Percentiles rank a stretch among this genome's conserved stretches.
These are phyloP conservation scores for Alternaria novae-zelandiae DNA, from an alignment of 2,329 filamentous ascomycete genomes.

Conservation along the genomic window DNA sequence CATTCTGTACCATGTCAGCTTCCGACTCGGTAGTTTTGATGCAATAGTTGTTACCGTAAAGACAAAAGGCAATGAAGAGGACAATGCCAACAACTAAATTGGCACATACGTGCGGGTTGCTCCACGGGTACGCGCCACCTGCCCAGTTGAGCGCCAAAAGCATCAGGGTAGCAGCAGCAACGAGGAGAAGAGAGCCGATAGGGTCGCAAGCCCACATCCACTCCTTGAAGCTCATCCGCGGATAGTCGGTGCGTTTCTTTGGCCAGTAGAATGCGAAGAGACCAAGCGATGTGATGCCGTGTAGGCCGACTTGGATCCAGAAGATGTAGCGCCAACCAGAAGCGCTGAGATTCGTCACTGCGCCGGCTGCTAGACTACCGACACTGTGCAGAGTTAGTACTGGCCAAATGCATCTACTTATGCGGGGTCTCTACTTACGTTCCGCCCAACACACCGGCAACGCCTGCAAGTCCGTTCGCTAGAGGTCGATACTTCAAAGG, in stretches of 20 bases:
- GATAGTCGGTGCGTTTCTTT: constrained; percentile 36
- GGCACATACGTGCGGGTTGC: constrained; percentile 32
- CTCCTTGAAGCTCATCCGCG: constrained; percentile 32
- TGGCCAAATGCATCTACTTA: not conserved
- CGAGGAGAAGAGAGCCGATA: constrained; percentile 35
- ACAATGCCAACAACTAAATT: constrained; percentile 30
- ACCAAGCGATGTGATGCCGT: constrained; percentile 56
- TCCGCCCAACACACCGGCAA: constrained; percentile 60
- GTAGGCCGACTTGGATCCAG: constrained; percentile 65
- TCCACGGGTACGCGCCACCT: constrained; percentile 35
- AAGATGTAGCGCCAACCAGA: constrained; percentile 64
- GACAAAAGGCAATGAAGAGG: constrained; percentile 32
- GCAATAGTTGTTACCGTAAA: constrained; percentile 28
- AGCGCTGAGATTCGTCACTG: constrained; percentile 56
- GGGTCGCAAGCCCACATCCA: constrained; percentile 41
- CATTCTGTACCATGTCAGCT: constrained; percentile 52
- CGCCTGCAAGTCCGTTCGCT: constrained; percentile 61
- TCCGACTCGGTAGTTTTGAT: accelerated
- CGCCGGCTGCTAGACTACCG: constrained; percentile 59
- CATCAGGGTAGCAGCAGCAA: constrained; percentile 34
- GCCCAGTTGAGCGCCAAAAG: constrained; percentile 41
- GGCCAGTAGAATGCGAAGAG: constrained; percentile 51
- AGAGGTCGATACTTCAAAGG: constrained; percentile 64
- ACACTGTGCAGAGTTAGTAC: constrained; percentile 44
- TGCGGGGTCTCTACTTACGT: constrained; percentile 49